Evolutionary conservation across 1,284 basidiomycete genomes (phyloP).

Genomic region (Cryptococcus neoformans): DNA sequence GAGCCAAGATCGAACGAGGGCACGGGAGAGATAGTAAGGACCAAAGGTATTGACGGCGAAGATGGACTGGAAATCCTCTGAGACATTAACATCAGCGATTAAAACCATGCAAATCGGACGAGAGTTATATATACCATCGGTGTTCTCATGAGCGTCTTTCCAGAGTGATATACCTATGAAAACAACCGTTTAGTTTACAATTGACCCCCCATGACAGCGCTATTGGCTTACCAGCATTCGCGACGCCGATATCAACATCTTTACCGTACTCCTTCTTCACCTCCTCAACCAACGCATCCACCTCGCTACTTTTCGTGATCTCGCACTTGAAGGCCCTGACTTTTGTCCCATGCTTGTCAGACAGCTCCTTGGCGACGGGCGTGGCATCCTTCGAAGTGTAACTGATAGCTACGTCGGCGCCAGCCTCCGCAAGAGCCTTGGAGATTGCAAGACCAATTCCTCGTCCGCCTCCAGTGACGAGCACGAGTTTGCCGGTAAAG

Average conservation of each 20-base stretch:
- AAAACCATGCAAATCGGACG: background rate
- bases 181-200: too few species aligned
- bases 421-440: conserved; percentile 50
- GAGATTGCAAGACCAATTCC: conserved; percentile 55
- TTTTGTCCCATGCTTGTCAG: conserved; percentile 22
- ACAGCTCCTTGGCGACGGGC: conserved; percentile 20
- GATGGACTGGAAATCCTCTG: conserved; percentile 36
- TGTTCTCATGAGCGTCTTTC: conserved; percentile 39
- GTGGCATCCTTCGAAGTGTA: conserved; percentile 41
- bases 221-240: conserved; percentile 24
- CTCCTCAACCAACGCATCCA: conserved; percentile 29
- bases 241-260: conserved; percentile 37
- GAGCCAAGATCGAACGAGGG: conserved; percentile 40
- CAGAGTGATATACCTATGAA: conserved; percentile 34
- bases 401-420: conserved; percentile 42
- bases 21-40: conserved; percentile 42
- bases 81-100: conserved; percentile 1
- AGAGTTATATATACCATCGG: conserved; percentile 29
- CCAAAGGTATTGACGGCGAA: conserved; percentile 45
- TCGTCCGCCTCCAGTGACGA: conserved; percentile 15
- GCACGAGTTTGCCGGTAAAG: conserved; percentile 7
- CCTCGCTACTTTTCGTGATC: conserved; percentile 24
- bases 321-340: conserved; percentile 41
- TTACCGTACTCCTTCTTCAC: conserved; percentile 28
- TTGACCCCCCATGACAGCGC: background rate